Evolutionary conservation across 805 yeast species (phyloP), one percentile per base, ranked within the genome.

Genomic region (Ogataea methylovora): DNA sequence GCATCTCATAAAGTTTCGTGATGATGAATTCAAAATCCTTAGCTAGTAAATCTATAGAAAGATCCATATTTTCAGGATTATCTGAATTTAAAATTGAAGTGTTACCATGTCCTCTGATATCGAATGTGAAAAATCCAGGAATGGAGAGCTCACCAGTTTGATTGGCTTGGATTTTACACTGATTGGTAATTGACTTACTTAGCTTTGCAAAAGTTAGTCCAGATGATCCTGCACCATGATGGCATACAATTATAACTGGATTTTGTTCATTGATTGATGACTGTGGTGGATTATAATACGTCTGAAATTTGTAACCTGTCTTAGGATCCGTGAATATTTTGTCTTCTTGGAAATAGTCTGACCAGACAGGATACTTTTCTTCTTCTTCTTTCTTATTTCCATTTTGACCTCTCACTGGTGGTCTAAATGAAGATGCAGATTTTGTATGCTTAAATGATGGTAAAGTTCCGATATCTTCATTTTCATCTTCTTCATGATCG

Each of bases 191-290:
- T 12, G 68, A 56, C 31, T 54, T 52, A 2, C 72, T 56, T 17
- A 85, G 46, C 18, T 62, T 52, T 1, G 84, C 83, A 61, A 84
- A 92, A 1, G 96, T 69, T 59, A 84, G 61, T 0, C 82, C 86
- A 2, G 84, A 73, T 1, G 97, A 87, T 0, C 97, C 98, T 1
- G 96, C 97, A 2, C 99, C 99, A 56, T 92, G 99, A 43, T 85
- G 92, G 44, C 79, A 76, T 2, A 92, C 60, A 45, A 84, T 76
- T 1, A 86, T 46, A 0, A 60, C 51, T 4, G 94, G 86, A 0
- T 50, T 46, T 1, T 46, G 40, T 0, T 45, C 35, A 7, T 29
- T 24, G 12, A n/a, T 27, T 5, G 14, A 45, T 39, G 0, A 11
- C 13, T 23, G 9, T 0, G 94, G 88, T 1, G 73, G 63, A 8